Evolutionary conservation across 78 protist species (phyloP), one percentile per base, ranked within the genome.

Genomic region (Bodo saltans): DNA sequence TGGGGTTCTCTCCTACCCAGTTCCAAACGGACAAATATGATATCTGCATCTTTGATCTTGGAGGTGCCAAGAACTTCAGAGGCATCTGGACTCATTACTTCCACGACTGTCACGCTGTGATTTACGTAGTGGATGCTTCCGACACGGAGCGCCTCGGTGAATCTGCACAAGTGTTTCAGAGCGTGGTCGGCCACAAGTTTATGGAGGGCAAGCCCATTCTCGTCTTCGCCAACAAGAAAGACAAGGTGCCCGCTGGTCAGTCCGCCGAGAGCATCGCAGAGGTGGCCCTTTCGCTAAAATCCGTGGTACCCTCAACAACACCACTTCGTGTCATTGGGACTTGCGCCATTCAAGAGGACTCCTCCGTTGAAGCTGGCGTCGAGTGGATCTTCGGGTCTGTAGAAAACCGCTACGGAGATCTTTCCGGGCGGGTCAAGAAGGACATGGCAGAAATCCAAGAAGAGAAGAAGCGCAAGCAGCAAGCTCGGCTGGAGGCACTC

Each of bases 221-320:
- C 32, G n/a, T 86, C n/a, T 76, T 86, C 38, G 71, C 89, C 3
- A 86, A 86, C 83, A 86, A 86, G 78, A 74, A 86, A 1, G 89
- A 86, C 74, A 29, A 35, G 28, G 41, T 25, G 28, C 28, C 33
- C 73, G 25, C 17, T 12, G 73, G 38, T 27, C 3, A 70, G 33
- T 3, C 84, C 25, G 53, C 38, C 47, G 42, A 4, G 40, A 29
- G 17, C 67, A 37, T 60, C 69, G 81, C 17, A 2, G 81, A 33
- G 67, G 21, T 74, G 47, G 25, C 69, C 32, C 32, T 8, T 23
- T 3, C 35, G 30, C 8, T 76, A 25, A 3, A 4, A 33, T 17
- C 8, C 17, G 68, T 28, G 40, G 52, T 12, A 28, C 28, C 41
- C 29, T 3, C 32, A 2, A 3, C 33, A 8, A 47, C 60, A 17